A percentile compares a stretch with the other conserved stretches of the same genome.
Conservation (phyloP, 331 rosid species). For the Quercus lobata region DNA sequence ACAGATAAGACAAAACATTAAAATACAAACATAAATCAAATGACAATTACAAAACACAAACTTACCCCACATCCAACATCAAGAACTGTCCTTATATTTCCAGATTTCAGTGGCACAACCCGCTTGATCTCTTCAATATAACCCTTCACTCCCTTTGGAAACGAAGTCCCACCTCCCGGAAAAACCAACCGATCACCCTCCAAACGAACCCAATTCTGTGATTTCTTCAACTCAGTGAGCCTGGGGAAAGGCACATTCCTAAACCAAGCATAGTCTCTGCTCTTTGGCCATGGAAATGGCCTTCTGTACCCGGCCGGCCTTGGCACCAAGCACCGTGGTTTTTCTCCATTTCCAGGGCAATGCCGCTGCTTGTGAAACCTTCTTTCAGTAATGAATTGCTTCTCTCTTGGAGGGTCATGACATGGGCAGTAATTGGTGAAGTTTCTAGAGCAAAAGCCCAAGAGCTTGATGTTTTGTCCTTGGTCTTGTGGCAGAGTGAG, state of each 20-base stretch:
- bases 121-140: constrained; percentile 24
- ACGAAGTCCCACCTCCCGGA: constrained; percentile 58
- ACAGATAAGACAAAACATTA: not conserved
- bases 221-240: constrained; percentile 45
- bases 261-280: constrained; percentile 50
- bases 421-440: constrained; percentile 51
- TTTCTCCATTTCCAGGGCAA: constrained; percentile 32
- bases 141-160: constrained; percentile 35
- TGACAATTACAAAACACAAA: not conserved
- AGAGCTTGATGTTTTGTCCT: not conserved
- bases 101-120: constrained; percentile 9
- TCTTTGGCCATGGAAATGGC: constrained; percentile 47
- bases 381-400: constrained; percentile 8
- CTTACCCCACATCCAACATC: constrained; percentile 29
- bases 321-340: constrained; percentile 34
- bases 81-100: constrained; percentile 15
- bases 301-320: constrained; percentile 30
- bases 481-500: constrained; percentile 8
- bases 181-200: constrained; percentile 39
- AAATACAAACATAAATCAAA: not conserved
- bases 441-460: constrained; percentile 31
- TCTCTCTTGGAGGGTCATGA: constrained; percentile 40
- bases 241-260: constrained; percentile 42
- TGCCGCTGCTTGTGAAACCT: constrained; percentile 43
- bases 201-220: constrained; percentile 55